phyloP scores from a whole-genome alignment of 2,329 filamentous ascomycete species.

The Incumbomyces lentus region DNA sequence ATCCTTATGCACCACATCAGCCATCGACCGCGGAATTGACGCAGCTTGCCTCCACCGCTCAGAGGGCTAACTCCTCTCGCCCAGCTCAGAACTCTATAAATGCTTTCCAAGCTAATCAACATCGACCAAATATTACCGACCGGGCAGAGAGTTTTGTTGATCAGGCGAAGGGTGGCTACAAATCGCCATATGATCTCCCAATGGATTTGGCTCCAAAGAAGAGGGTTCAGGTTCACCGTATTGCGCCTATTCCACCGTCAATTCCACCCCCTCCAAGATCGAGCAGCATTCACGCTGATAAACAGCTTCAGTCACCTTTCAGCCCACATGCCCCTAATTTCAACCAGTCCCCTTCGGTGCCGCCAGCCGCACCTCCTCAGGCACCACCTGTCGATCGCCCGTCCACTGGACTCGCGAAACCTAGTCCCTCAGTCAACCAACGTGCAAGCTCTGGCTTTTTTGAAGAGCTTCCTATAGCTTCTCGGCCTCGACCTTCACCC shows the following conservation, averaged over 20 bases:
- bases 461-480: slow-evolving; percentile 59
- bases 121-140: slow-evolving; percentile 36
- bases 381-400: slow-evolving; percentile 13
- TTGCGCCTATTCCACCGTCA: slow-evolving; percentile 31
- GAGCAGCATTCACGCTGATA: slow-evolving; percentile 46
- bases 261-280: slow-evolving; percentile 51
- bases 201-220: slow-evolving; percentile 68
- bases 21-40: slow-evolving; percentile 40
- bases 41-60: slow-evolving; percentile 21
- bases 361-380: slow-evolving; percentile 12
- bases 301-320: slow-evolving; percentile 26
- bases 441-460: slow-evolving; percentile 50
- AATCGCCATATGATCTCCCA: slow-evolving; percentile 89
- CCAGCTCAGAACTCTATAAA: slow-evolving; percentile 10
- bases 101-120: slow-evolving; percentile 23
- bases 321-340: slow-evolving; percentile 19
- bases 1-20: slow-evolving; percentile 42
- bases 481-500: slow-evolving; percentile 49
- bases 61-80: slow-evolving; percentile 14
- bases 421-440: slow-evolving; percentile 13
- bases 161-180: slow-evolving; percentile 83
- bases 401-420: slow-evolving; percentile 6
- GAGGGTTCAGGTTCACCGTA: slow-evolving; percentile 37
- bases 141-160: slow-evolving; percentile 77
- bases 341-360: slow-evolving; percentile 2